These are phyloP conservation scores for Neoboletus magnificus DNA, from an alignment of 768 basidiomycete genomes.

Conservation along the genomic window DNA sequence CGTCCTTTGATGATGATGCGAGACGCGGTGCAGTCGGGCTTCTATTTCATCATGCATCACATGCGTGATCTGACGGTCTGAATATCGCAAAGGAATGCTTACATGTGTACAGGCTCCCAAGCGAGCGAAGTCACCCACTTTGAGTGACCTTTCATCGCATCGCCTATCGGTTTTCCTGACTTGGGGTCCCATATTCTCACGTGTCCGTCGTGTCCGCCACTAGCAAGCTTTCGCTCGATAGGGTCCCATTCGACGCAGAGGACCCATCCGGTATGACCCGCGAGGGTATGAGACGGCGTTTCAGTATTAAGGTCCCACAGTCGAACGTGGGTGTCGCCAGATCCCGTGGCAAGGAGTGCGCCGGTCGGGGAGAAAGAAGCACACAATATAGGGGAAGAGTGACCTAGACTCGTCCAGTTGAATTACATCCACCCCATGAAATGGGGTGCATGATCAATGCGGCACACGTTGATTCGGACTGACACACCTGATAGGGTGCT, in stretches of 20 bases:
- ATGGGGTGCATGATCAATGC: constrained; percentile 7
- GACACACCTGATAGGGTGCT: constrained; percentile 79
- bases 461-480: neutral
- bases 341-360: constrained; percentile 86
- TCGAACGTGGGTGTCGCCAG: constrained; percentile 89
- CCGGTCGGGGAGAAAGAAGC: constrained; percentile 96
- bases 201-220: constrained; percentile 92
- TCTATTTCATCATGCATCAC: constrained; percentile 37
- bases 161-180: constrained; percentile 83
- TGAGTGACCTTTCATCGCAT: constrained; percentile 86
- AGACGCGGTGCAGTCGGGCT: constrained; percentile 77
- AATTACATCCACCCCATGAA: constrained; percentile 2
- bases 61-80: neutral
- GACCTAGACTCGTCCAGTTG: constrained; percentile 48
- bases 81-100: constrained; percentile 24
- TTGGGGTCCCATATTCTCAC: constrained; percentile 94
- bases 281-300: constrained; percentile 80
- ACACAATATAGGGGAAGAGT: constrained; percentile 90
- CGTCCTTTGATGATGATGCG: constrained; percentile 95
- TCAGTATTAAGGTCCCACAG: constrained; percentile 95
- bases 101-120: constrained; percentile 97
- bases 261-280: constrained; percentile 95
- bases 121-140: constrained; percentile 96
- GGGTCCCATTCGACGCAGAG: constrained; percentile 98
- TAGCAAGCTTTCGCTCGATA: constrained; percentile 84